Conservation (phyloP, 2,329 filamentous ascomycete species). For the Beauveria sp. region DNA sequence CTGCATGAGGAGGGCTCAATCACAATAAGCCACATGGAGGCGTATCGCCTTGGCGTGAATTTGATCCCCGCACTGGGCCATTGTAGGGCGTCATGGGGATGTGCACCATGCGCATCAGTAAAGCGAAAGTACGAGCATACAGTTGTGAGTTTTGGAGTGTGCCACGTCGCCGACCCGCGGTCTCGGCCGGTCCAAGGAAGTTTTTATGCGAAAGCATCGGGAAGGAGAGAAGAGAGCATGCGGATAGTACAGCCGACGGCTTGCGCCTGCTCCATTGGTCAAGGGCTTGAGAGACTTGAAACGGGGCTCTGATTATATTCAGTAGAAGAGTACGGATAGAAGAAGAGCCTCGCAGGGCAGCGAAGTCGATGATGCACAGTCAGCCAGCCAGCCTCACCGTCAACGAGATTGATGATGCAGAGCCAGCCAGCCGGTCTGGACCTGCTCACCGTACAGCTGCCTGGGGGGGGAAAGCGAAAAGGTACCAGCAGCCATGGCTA, state of each 20-base stretch:
- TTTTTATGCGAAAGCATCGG: background rate
- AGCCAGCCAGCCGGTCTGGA: background rate
- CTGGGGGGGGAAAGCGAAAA: background rate
- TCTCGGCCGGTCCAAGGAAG: background rate
- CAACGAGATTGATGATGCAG: background rate
- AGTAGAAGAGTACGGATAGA: too few relatives aligned
- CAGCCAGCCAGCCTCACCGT: background rate
- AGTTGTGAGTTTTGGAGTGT: background rate
- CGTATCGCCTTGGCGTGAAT: background rate
- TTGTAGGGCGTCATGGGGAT: constrained; percentile 1
- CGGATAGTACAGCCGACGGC: background rate
- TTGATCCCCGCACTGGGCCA: background rate
- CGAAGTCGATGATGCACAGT: background rate
- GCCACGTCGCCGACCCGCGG: background rate
- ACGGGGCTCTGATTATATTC: too few relatives aligned
- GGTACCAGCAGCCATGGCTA: background rate
- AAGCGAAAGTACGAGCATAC: background rate
- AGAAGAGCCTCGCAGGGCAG: background rate
- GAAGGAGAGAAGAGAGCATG: background rate
- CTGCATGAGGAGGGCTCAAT: too few relatives aligned
- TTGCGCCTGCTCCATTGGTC: background rate
- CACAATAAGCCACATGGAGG: background rate
- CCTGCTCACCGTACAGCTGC: too few relatives aligned
- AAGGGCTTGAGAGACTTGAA: background rate
- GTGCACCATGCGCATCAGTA: too few relatives aligned